Conservation (phyloP, 2,329 filamentous ascomycete genomes). For the Davidsoniella virescens region DNA sequence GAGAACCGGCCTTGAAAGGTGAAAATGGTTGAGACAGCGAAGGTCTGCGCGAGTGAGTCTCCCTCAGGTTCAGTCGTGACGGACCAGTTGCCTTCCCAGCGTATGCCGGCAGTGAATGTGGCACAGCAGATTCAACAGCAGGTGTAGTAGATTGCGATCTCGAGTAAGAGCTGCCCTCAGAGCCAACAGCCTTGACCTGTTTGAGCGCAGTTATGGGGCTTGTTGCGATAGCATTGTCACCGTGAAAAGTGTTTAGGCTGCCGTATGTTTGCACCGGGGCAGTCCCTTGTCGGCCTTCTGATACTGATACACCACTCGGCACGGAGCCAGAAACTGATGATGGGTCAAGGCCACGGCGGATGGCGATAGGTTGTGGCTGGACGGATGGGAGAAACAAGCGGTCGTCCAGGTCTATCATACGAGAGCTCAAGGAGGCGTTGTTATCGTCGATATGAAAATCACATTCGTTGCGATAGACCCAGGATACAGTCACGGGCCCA, state of each 20-base stretch:
- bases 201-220: conserved; percentile 75
- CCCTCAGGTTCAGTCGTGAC: conserved; percentile 6
- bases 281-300: too few species aligned
- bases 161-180: conserved; percentile 43
- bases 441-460: conserved; percentile 85
- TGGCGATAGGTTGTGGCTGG: conserved; percentile 29
- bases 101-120: conserved; percentile 35
- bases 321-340: neutral
- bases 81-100: conserved; percentile 11
- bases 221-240: conserved; percentile 58
- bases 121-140: conserved; percentile 28
- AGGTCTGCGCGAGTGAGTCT: conserved; percentile 35
- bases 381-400: conserved; percentile 71
- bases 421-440: conserved; percentile 77
- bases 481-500: conserved; percentile 64
- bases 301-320: too few species aligned
- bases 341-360: conserved; percentile 11
- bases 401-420: conserved; percentile 84
- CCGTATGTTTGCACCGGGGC: conserved; percentile 53
- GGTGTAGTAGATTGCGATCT: conserved; percentile 23
- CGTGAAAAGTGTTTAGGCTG: conserved; percentile 78
- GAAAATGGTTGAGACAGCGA: conserved; percentile 84
- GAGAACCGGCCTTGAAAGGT: conserved; percentile 87
- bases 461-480: conserved; percentile 75
- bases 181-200: conserved; percentile 45